Percentiles rank a stretch among this genome's conserved stretches.
These are phyloP conservation scores for Stenocarpella maydis DNA, from an alignment of 2,329 filamentous ascomycete species.

Conservation along the genomic window DNA sequence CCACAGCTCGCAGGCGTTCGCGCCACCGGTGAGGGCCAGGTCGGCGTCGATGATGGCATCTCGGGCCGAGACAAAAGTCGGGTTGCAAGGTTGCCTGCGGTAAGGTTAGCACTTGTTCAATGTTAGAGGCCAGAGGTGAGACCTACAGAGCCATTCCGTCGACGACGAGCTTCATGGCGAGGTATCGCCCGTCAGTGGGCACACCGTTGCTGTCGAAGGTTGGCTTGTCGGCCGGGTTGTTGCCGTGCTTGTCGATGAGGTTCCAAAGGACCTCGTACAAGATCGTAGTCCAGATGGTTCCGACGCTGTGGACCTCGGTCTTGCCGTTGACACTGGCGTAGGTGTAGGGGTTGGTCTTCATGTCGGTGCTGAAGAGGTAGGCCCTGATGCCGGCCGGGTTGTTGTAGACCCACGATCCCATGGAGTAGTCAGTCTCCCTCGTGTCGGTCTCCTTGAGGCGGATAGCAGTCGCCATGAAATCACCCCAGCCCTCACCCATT, in stretches of 20 bases:
- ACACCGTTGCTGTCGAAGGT: conserved; percentile 52
- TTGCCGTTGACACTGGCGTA: conserved; percentile 54
- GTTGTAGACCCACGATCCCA: conserved; percentile 60
- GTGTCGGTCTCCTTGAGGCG: conserved; percentile 56
- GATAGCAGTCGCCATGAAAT: conserved; percentile 62
- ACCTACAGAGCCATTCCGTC: conserved; percentile 57
- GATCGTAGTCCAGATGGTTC: conserved; percentile 60
- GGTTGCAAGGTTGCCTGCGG: conserved; percentile 61
- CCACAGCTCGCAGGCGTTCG: conserved; percentile 62
- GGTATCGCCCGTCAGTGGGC: conserved; percentile 60
- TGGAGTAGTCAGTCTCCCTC: conserved; percentile 53
- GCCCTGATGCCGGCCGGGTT: conserved; percentile 54
- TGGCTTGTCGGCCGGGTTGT: conserved; percentile 53
- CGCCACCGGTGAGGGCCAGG: conserved; percentile 57
- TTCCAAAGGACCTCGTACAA: conserved; percentile 67
- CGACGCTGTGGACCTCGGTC: conserved; percentile 55
- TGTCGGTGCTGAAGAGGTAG: conserved; percentile 60
- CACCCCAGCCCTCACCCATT: conserved; percentile 67
- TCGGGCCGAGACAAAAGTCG: conserved; percentile 60
- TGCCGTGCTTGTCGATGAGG: conserved; percentile 63
- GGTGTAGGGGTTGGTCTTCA: conserved; percentile 58
- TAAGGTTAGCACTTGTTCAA: too few species aligned
- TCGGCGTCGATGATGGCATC: conserved; percentile 66
- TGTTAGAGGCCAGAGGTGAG: background rate
- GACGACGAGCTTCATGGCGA: conserved; percentile 61